These are phyloP conservation scores for Epithemia pelagica DNA, from an alignment of 108 stramenopile species.

Conservation along the genomic window DNA sequence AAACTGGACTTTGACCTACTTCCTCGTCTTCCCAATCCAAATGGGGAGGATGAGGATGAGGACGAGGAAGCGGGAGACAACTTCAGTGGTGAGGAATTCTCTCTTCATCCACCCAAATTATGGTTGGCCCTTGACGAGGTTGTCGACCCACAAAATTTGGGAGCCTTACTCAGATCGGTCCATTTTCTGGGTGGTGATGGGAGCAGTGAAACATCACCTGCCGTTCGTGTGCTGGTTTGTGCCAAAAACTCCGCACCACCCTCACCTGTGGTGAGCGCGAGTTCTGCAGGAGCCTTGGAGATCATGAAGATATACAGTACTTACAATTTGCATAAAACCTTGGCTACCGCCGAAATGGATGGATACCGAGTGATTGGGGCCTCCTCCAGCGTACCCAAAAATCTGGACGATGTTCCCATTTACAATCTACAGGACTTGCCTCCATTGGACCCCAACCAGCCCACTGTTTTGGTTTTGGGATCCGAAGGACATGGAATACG, in stretches of 20 bases:
- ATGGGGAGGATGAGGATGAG: no score
- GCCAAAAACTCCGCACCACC: slow-evolving; percentile 87
- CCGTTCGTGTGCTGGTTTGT: slow-evolving; percentile 66
- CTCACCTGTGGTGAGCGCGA: slow-evolving; percentile 70
- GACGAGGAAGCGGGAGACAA: not conserved
- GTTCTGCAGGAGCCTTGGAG: slow-evolving; percentile 86
- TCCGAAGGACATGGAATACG: slow-evolving; percentile 93
- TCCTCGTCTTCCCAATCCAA: slow-evolving; percentile 37
- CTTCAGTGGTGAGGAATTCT: no score
- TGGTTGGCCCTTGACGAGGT: slow-evolving; percentile 91
- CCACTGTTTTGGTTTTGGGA: slow-evolving; percentile 92
- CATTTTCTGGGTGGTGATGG: slow-evolving; percentile 63
- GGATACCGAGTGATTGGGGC: slow-evolving; percentile 91
- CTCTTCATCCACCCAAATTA: no score
- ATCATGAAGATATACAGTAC: slow-evolving; percentile 61
- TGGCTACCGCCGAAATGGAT: slow-evolving; percentile 63
- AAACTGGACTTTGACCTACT: slow-evolving; percentile 55
- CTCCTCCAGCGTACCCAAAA: slow-evolving; percentile 40
- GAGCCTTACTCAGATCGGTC: slow-evolving; percentile 68
- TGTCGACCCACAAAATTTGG: slow-evolving; percentile 90
- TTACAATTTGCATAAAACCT: slow-evolving; percentile 70
- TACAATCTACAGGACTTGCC: slow-evolving; percentile 47
- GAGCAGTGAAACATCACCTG: not conserved
- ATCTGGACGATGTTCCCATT: slow-evolving; percentile 11
- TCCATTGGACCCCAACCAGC: slow-evolving; percentile 19